A percentile compares a stretch with the other conserved stretches of the same genome.
Conservation (phyloP, 495 filamentous ascomycete species). For the Xylaria flabelliformis region DNA sequence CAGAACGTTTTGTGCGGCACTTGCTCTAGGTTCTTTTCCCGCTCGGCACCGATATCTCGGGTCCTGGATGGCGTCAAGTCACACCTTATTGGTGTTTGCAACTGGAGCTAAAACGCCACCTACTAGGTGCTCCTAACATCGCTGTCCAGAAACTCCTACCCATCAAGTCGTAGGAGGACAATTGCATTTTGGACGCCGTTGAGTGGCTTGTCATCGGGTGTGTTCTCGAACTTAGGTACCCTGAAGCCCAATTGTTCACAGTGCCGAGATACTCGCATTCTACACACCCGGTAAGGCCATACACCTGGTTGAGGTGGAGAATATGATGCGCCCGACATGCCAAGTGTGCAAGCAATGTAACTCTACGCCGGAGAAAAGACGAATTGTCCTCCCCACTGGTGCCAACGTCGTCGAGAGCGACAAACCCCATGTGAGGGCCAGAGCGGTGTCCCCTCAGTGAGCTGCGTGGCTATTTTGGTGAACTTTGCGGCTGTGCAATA, state of each 20-base stretch:
- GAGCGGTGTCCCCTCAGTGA: conserved; percentile 23
- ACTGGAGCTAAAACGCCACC: not conserved
- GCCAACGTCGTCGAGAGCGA: conserved; percentile 22
- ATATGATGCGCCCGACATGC: conserved; percentile 19
- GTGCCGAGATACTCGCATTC: conserved; percentile 19
- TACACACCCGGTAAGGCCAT: not conserved
- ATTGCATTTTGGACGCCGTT: conserved; percentile 18
- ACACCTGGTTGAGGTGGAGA: conserved; percentile 26
- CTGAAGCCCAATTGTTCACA: conserved; percentile 16
- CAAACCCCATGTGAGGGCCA: conserved; percentile 19
- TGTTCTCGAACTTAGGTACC: not conserved
- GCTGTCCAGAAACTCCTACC: not conserved
- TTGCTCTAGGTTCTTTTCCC: conserved; percentile 18
- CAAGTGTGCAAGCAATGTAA: conserved; percentile 28
- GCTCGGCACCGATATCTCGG: conserved; percentile 30
- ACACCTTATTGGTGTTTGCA: conserved; percentile 2
- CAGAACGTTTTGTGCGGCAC: not conserved
- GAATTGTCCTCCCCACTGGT: conserved; percentile 11
- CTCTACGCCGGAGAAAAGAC: conserved; percentile 26
- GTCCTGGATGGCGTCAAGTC: conserved; percentile 22
- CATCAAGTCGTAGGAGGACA: not conserved
- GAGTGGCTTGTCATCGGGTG: conserved; percentile 15
- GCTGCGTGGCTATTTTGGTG: conserved; percentile 25
- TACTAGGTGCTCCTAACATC: not conserved
- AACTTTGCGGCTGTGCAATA: conserved; percentile 26